Conservation (phyloP, 2,329 filamentous ascomycete genomes). For the Dactylellina parvicollis region DNA sequence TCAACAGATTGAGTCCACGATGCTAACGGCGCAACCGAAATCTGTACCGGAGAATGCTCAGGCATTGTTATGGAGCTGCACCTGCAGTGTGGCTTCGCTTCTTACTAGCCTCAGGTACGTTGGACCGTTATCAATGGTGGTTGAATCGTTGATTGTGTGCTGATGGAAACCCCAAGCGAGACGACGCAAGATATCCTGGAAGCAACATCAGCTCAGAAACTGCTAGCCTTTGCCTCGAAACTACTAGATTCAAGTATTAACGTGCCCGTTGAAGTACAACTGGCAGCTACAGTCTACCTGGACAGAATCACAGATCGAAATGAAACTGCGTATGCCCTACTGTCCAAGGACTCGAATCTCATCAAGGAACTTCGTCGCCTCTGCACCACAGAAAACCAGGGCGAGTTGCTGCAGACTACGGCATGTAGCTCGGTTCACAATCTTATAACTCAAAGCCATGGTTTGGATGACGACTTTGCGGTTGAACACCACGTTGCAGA, state of each 20-base stretch:
- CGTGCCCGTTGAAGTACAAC: conserved; percentile 59
- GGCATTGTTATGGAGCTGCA: conserved; percentile 64
- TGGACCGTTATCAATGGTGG: conserved; percentile 58
- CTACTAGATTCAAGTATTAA: conserved; percentile 64
- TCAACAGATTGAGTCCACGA: conserved; percentile 30
- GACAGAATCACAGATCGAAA: conserved; percentile 65
- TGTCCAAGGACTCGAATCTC: conserved; percentile 8
- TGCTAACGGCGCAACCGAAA: conserved; percentile 63
- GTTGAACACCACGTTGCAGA: conserved; percentile 18
- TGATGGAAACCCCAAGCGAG: conserved; percentile 61
- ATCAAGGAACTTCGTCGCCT: conserved; percentile 7
- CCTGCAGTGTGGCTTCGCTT: conserved; percentile 62
- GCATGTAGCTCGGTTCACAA: conserved; percentile 39
- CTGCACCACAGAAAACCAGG: neutral
- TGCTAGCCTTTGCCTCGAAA: conserved; percentile 68
- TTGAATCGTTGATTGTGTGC: conserved; percentile 58
- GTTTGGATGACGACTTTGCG: neutral
- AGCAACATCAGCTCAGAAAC: conserved; percentile 66
- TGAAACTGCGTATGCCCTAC: conserved; percentile 67
- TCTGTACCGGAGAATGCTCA: conserved; percentile 68
- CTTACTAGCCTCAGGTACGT: conserved; percentile 33
- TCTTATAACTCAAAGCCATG: conserved; percentile 13
- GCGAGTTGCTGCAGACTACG: conserved; percentile 10
- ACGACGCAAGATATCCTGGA: conserved; percentile 71
- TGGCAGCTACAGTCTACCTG: conserved; percentile 54